Percentiles rank a stretch among this genome's conserved stretches.
These are phyloP conservation scores for Funneliformis mosseae DNA, from an alignment of 192 early-diverging fungal genomes.

Conservation along the genomic window DNA sequence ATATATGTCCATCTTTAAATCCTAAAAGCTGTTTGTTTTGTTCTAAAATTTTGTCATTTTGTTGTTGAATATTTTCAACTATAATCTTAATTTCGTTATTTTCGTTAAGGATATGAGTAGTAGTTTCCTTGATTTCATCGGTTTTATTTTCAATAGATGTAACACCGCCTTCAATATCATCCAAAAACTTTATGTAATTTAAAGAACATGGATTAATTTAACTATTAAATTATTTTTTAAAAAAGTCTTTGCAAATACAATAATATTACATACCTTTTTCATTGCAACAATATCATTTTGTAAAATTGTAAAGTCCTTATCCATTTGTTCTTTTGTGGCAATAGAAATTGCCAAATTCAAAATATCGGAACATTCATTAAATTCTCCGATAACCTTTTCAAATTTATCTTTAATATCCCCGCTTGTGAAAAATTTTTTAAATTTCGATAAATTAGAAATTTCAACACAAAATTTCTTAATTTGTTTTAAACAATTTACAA, in stretches of 20 bases:
- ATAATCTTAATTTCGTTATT: neutral
- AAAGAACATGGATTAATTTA: no score
- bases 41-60: neutral
- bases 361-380: neutral
- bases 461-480: slow-evolving; percentile 28
- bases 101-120: no score
- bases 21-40: neutral
- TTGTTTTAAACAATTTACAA: slow-evolving; percentile 19
- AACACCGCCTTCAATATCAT: neutral
- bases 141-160: neutral
- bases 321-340: neutral
- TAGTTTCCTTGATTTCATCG: neutral
- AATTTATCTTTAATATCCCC: neutral
- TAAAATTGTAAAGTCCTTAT: neutral
- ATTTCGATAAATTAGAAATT: slow-evolving; percentile 21
- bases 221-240: no score
- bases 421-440: slow-evolving; percentile 5
- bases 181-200: neutral
- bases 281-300: neutral
- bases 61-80: neutral
- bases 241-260: no score
- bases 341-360: slow-evolving; percentile 15
- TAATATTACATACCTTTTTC: neutral
- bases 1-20: neutral
- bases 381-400: neutral